Evolutionary conservation across 2,329 filamentous ascomycete genomes (phyloP), one percentile per base, ranked within the genome.

Genomic region (Cladosporium sp.): DNA sequence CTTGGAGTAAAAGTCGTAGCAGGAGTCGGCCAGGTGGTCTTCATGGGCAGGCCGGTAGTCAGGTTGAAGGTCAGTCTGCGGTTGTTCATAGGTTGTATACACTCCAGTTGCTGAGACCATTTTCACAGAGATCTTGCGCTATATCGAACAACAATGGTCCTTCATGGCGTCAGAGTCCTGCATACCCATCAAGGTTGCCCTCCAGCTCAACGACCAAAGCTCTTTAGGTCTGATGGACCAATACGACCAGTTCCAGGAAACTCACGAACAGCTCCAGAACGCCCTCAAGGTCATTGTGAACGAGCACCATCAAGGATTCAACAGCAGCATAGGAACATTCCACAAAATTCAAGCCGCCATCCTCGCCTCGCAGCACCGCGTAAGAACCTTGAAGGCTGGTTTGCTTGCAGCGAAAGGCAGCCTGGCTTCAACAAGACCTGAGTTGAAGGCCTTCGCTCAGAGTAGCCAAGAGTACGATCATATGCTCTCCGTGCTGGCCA

Each of bases 221-320:
- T 97, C 92, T 4, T 83, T 98, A 52, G 93, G 93, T 16, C 83
- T 93, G 57, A 92, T 92, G 43, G 85, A 90, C 68, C 89, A 95
- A 63, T 92, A 95, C 68, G 80, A 79, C 56, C 85, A 89, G 60
- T 98, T 98, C 68, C 80, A 87, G 65, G 77, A 86, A 59, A 90
- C 89, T 43, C 89, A 96, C 68, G 78, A 83, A 59, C 89, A 93
- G 67, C 81, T 98, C n/a, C 91, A 98, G 67, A 86, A 86, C 62
- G 91, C 92, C 9, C 77, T 98, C 53, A 96, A 95, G 70, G 84
- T 85, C 33, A 95, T 98, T 62, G 93, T 98, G 22, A 95, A 98
- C 69, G 92, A 98, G 73, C 92, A 98, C 67, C 92, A 98, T 66
- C 93, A 98, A 70, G 95, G 93, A 43, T 98, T 98, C 79, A 98